Conservation (phyloP, 176 grass and related monocot species). For the Zoysia japonica region DNA sequence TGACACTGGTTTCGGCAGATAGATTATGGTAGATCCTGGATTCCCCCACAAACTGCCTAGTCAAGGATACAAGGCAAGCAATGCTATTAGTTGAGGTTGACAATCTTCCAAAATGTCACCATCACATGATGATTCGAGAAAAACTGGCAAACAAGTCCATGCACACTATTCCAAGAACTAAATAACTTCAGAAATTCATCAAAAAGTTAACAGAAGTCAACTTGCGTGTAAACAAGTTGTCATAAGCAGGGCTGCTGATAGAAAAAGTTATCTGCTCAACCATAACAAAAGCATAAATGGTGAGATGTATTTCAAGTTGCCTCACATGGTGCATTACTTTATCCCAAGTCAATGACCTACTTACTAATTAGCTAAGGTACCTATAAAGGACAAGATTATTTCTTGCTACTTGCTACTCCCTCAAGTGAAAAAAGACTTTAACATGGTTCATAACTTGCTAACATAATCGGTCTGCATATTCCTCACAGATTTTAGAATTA, state of each 20-base stretch:
- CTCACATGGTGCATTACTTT: constrained; percentile 15
- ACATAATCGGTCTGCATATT: background rate
- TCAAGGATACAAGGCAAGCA: constrained; percentile 20
- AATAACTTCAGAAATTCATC: background rate
- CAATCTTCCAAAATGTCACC: constrained; percentile 15
- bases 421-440: no score
- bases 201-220: constrained; percentile 25
- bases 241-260: background rate
- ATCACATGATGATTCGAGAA: background rate
- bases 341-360: constrained; percentile 21
- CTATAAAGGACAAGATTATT: constrained; percentile 5
- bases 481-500: background rate
- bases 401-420: background rate
- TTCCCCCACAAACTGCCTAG: constrained; percentile 6
- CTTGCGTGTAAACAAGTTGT: background rate
- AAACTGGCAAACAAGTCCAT: background rate
- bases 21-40: background rate
- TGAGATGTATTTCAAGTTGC: constrained; percentile 5
- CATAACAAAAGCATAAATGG: constrained; percentile 12
- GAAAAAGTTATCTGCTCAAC: background rate
- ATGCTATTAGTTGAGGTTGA: constrained; percentile 33
- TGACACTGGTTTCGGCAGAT: background rate
- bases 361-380: constrained; percentile 2
- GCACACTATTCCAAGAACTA: background rate
- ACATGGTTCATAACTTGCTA: no score